phyloP scores from a whole-genome alignment of 139 green algal genomes.

The Pleodorina starrii region DNA sequence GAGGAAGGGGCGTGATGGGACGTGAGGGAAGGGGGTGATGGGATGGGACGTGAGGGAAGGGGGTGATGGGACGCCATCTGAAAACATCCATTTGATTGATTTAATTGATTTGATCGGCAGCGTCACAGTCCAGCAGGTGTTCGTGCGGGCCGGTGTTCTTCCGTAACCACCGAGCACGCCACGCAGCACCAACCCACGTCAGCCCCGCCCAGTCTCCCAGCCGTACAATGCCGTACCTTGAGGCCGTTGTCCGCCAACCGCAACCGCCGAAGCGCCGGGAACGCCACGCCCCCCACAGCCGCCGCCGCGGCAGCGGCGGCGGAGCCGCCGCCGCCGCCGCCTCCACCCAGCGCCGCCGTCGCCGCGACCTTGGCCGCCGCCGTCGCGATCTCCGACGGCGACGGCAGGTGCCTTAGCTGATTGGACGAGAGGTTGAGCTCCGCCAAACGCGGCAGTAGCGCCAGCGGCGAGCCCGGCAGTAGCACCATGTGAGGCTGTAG shows the following conservation, averaged over 20 bases:
- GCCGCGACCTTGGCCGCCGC: slow-evolving; percentile 14
- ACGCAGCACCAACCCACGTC: too few species aligned
- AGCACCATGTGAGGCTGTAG: slow-evolving; percentile 22
- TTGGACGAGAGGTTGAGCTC: slow-evolving; percentile 63
- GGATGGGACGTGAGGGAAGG: too few species aligned
- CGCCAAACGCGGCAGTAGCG: slow-evolving; percentile 22
- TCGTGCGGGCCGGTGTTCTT: too few species aligned
- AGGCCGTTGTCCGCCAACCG: slow-evolving; percentile 53
- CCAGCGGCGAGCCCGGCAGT: slow-evolving; percentile 27
- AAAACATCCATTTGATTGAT: too few species aligned
- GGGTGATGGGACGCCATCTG: too few species aligned
- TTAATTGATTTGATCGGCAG: too few species aligned
- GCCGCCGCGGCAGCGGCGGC: background rate
- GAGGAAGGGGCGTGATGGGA: too few species aligned
- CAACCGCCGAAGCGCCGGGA: slow-evolving; percentile 39
- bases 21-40: too few species aligned
- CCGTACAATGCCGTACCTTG: slow-evolving; percentile 1
- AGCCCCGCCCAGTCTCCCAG: too few species aligned
- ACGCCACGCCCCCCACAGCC: background rate
- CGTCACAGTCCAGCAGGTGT: too few species aligned
- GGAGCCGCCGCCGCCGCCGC: background rate
- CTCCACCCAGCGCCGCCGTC: background rate
- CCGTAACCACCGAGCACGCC: too few species aligned
- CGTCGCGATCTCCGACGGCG: slow-evolving; percentile 1
- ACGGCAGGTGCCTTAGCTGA: slow-evolving; percentile 14